These are phyloP conservation scores for Pseudoturritis turrita DNA, from an alignment of 345 rosid species.

Conservation along the genomic window DNA sequence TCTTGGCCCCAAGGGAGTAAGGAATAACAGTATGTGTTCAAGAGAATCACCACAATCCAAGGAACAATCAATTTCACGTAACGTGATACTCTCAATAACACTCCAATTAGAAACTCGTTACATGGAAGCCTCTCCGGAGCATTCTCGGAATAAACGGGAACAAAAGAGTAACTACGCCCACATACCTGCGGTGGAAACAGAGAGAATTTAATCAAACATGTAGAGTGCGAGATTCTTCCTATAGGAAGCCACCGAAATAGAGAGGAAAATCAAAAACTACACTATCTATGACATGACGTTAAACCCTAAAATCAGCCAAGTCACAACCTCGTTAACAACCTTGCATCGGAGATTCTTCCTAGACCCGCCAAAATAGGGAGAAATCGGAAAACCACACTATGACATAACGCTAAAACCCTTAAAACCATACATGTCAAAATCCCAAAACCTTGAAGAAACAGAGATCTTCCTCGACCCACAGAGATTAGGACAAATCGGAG, in stretches of 20 bases:
- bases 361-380: neutral
- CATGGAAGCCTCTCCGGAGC: conserved; percentile 23
- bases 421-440: neutral
- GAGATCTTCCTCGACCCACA: neutral
- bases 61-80: neutral
- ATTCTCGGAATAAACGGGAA: conserved; percentile 13
- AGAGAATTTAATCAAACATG: neutral
- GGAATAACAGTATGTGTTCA: neutral
- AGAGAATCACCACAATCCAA: conserved; percentile 8
- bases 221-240: neutral
- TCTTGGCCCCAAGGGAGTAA: neutral
- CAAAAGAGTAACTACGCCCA: conserved; percentile 2
- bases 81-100: neutral
- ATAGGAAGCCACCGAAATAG: neutral
- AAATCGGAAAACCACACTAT: neutral
- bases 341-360: neutral
- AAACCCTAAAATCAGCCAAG: neutral
- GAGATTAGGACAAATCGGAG: neutral
- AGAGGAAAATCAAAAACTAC: neutral
- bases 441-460: neutral
- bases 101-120: neutral
- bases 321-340: neutral
- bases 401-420: neutral
- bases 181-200: conserved; percentile 12
- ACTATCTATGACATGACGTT: neutral